Percentiles rank a stretch among this genome's conserved stretches.
Conservation (phyloP, 176 grass and related monocot species). For the barley (Hordeum vulgare) region MorexV3_pseudomolecules_assembly NC_058519.1:628465937-628466436, state of each 20-base stretch:
- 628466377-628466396: conserved; percentile 6
- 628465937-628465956: too few species aligned
- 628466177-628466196: conserved; percentile 36
- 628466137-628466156: conserved; percentile 15
- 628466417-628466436: not conserved
- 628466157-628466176: conserved; percentile 33
- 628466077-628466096: conserved; percentile 61
- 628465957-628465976: too few species aligned
- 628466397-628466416: too few species aligned
- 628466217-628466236: not conserved
- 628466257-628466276: conserved; percentile 4
- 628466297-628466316: not conserved
- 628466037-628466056: conserved; percentile 54
- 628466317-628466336: too few species aligned
- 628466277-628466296: not conserved
- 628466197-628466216: conserved; percentile 24
- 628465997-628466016: conserved; percentile 50
- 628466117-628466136: not conserved
- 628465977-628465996: too few species aligned
- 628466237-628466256: not conserved
- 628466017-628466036: conserved; percentile 32
- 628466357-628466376: not conserved
- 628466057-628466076: conserved; percentile 56
- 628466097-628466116: conserved; percentile 31
- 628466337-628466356: not conserved